Evolutionary conservation across 2,329 filamentous ascomycete genomes (phyloP).

Genomic region (Proliferodiscus dingleyae): DNA sequence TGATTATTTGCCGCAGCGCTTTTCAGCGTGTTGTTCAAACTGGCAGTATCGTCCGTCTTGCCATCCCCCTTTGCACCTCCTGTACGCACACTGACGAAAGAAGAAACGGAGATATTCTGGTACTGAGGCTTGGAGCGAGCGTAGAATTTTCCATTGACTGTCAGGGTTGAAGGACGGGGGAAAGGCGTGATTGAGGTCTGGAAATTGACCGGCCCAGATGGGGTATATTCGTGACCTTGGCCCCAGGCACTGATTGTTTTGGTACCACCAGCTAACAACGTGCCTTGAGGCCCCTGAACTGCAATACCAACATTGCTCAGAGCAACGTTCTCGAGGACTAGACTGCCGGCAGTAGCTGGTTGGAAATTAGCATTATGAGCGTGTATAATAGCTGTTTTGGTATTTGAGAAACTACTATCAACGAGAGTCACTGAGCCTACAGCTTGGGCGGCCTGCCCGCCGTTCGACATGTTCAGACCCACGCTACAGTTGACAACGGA

Average conservation of each 20-base stretch:
- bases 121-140: constrained; percentile 53
- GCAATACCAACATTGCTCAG: constrained; percentile 62
- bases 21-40: constrained; percentile 52
- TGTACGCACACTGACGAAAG: constrained; percentile 39
- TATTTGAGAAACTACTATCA: constrained; percentile 49
- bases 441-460: constrained; percentile 37
- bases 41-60: constrained; percentile 29
- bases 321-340: constrained; percentile 83
- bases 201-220: constrained; percentile 36
- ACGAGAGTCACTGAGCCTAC: constrained; percentile 54
- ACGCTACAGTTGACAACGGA: constrained; percentile 47
- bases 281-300: constrained; percentile 52
- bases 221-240: constrained; percentile 70
- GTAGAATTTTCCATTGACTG: constrained; percentile 42
- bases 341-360: constrained; percentile 64
- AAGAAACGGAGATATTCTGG: constrained; percentile 32
- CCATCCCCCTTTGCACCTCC: constrained; percentile 6
- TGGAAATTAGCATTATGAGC: constrained; percentile 46
- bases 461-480: constrained; percentile 46
- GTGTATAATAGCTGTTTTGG: constrained; percentile 45
- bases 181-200: constrained; percentile 40
- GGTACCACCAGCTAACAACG: constrained; percentile 61
- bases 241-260: constrained; percentile 65
- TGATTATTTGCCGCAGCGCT: constrained; percentile 45
- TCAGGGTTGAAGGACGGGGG: constrained; percentile 39